Evolutionary conservation across 2,329 filamentous ascomycete genomes (phyloP), one percentile per base, ranked within the genome.

Genomic region (Laburnicola sp.): DNA sequence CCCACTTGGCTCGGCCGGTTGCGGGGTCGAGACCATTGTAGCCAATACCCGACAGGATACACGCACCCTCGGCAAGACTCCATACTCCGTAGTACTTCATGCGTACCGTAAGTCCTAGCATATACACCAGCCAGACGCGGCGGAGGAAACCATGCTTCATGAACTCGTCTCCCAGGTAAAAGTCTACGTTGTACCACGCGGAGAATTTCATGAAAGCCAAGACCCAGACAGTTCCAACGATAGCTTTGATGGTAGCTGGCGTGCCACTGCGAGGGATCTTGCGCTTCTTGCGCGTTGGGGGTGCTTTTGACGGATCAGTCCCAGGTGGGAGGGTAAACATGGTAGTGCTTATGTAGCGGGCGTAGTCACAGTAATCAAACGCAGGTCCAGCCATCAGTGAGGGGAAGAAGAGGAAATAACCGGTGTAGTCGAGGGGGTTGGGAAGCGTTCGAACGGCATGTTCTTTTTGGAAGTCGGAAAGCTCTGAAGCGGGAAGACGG

Each of bases 61-160:
- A 99, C 16, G 93, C 86, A 16, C 94, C 94, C 73, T 99, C 94
- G 0, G 93, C 92, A 61, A 99, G 75, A 34, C 85, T 86, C 94
- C 94, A 99, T 3, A 96, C 91, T 31, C 91, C 94, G 65, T 99
- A 99, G 76, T 97, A 99, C 76, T 99, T 99, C 65, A 89, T 84
- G 22, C 94, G 86, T 4, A 88, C 81, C 1, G 89, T 88, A 38
- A 97, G 80, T 47, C 87, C 89, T 44, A 96, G 82, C 82, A 95
- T 87, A 71, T 97, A 86, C 51, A 97, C 77, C 54, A 88, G 80
- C 78, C 87, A 91, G 35, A 97, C 76, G 38, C 93, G 85, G 48
- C 83, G 83, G 34, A 87, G 62, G 66, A 97, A 84, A 34, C 82
- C 80, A 66, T 88, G 86, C 4, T 81, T 74, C 74, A 86, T 75